Evolutionary conservation across 2,329 filamentous ascomycete genomes (phyloP), one percentile per base, ranked within the genome.

Genomic region (Trichoderma harzianum): DNA sequence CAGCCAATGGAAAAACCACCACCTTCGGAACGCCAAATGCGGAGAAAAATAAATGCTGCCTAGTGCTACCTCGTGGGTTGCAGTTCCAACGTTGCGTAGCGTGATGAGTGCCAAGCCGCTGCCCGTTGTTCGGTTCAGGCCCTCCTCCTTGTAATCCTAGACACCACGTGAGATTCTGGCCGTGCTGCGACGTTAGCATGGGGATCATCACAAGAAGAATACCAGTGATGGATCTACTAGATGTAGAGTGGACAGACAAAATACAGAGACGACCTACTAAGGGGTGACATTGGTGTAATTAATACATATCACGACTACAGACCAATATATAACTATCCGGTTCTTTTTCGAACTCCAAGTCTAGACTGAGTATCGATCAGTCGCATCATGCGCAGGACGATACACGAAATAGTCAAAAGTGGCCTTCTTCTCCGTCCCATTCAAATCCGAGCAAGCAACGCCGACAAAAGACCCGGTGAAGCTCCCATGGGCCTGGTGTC

Each of bases 391-490:
- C 7, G 84, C 83, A 6, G 87, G 87, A 2, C 81, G 79, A 76
- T 89, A 89, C 0, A 82, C 73, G 70, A 89, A 86, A 57, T 86
- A 84, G 70, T 87, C 86, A 78, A 89, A 89, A 5, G 73, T 79
- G 0, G 87, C 87, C 67, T 80, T 77, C 68, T 78, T 73, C 10
- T 80, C 85, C 18, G 83, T 83, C 3, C 87, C 87, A 70, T 89
- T 88, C 55, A 88, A 69, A 77, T 89, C 87, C 3, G 86, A 88
- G 53, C 84, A 86, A 1, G 87, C 87, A 73, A 89, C 79, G 0
- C 87, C 87, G 0, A 88, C 84, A 80, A 89, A 89, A 0, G 89
- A 87, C 0, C 89, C 89, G 0, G 89, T 91, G 73, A 91, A 91
- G 77, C 89, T 91, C 1, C 89, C 89, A 73, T 90, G 87, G 3